Conservation (phyloP, 257 asterid species). For the Agastache rugosa region DNA sequence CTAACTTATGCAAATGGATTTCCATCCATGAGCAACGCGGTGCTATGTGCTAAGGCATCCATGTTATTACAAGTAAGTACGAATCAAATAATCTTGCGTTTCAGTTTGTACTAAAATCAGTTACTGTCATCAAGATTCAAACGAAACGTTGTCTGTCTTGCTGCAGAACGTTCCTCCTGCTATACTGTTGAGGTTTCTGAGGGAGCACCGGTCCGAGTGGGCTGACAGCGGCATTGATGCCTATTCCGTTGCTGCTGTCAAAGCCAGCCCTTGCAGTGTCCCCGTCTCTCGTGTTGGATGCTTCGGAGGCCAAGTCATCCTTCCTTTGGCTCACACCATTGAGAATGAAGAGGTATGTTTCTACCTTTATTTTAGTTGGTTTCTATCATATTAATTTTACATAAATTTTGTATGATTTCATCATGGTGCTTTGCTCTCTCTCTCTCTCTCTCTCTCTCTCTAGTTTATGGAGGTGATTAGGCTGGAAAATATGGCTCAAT, state of each 20-base stretch:
- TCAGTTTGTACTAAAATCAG: too few relatives aligned
- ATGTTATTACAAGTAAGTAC: conserved; percentile 82
- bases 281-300: conserved; percentile 79
- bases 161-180: conserved; percentile 91
- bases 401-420: background rate
- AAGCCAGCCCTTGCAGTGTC: conserved; percentile 76
- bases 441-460: background rate
- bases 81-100: background rate
- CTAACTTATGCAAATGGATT: conserved; percentile 72
- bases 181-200: conserved; percentile 77
- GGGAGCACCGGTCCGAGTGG: conserved; percentile 99
- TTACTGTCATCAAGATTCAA: too few relatives aligned
- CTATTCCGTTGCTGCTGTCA: conserved; percentile 86
- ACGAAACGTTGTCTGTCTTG: too few relatives aligned
- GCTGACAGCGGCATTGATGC: conserved; percentile 95
- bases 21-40: conserved; percentile 74
- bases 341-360: conserved; percentile 92
- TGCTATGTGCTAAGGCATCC: conserved; percentile 94
- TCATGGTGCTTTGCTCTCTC: background rate
- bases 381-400: background rate
- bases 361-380: background rate
- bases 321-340: conserved; percentile 94
- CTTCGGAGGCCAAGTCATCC: conserved; percentile 91
- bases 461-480: conserved; percentile 99
- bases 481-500: conserved; percentile 82